Base-by-base conservation (phyloP, 108 stramenopile genomes). In the Heterococcus sp. region DNA sequence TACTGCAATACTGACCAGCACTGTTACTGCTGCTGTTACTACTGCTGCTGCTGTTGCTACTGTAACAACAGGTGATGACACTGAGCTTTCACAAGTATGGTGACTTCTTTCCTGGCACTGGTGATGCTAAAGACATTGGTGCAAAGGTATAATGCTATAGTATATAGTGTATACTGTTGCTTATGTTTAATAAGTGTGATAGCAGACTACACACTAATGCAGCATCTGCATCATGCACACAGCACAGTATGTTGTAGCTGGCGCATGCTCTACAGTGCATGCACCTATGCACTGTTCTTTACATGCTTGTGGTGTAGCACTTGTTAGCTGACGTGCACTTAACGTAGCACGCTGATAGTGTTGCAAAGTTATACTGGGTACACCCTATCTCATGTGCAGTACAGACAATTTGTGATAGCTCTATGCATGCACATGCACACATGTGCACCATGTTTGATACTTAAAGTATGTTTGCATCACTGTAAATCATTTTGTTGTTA, bases 81-180 rank as follows among this genome's bases (percentile, higher is more conserved):
- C 91, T 95, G 21, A 92, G 91, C 75, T 92, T 99, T 86, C 99
- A 99, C 92, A 98, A 98, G 86, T 99, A 96, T 87, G 98, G 97
- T 8, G 96, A 99, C 46, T 99, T 97, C 89, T 99, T 99, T 80
- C 97, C 98, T 0, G 98, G 97, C 31, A 97, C 97, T 34, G 98
- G 99, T 3, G 93, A 96, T 78, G 92, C 96, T 71, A 92, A 91
- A 74, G 99, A 99, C 84, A 89, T 93, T 33, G 99, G 99, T 0
- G 93, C 92, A 74, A 95, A 93, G 86, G 76, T 81, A 72, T 4
- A 3, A 32, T 27, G 5, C n/a, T 72, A 38, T 72, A 72, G 37
- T 4, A 33, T 3, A 32, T 34, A 38, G 71, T 3, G 2, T 3
- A 63, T 32, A 8, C 5, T 5, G 21, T 72, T 4, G 3, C 3